Conservation (phyloP, 805 yeast genomes). For the Candida berthetii region DNA sequence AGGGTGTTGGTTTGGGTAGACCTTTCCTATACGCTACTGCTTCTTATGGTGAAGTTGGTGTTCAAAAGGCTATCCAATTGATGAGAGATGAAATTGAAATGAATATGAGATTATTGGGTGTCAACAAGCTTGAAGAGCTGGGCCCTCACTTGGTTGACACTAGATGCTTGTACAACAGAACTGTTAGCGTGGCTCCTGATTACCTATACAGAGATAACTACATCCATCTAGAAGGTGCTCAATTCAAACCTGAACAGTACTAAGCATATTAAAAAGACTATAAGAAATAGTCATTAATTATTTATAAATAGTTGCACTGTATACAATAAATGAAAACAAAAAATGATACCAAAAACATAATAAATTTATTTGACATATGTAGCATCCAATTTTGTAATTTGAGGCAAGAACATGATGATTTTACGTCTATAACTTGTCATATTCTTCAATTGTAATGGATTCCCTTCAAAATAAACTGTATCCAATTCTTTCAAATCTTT, state of each 20-base stretch:
- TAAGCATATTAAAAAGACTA: background rate
- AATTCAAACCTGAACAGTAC: conserved; percentile 30
- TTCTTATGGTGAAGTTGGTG: conserved; percentile 61
- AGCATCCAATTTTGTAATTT: conserved; percentile 85
- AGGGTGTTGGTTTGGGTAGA: conserved; percentile 66
- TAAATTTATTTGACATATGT: conserved; percentile 44
- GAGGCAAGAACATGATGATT: conserved; percentile 60
- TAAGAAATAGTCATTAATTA: background rate
- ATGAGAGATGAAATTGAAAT: conserved; percentile 65
- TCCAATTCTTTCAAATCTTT: conserved; percentile 59
- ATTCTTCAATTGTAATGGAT: conserved; percentile 72
- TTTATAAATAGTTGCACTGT: background rate
- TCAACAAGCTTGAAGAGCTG: conserved; percentile 50
- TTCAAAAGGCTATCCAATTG: conserved; percentile 50
- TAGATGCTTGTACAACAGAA: conserved; percentile 34
- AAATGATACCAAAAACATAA: background rate
- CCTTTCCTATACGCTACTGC: conserved; percentile 61
- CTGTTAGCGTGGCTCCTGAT: conserved; percentile 46
- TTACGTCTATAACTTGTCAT: conserved; percentile 85
- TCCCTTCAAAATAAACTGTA: conserved; percentile 91
- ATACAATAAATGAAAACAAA: background rate
- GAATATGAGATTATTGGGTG: conserved; percentile 81
- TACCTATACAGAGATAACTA: conserved; percentile 48
- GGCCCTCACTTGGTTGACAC: conserved; percentile 57
- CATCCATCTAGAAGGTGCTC: conserved; percentile 45